A percentile compares a stretch with the other conserved stretches of the same genome.
Conservation (phyloP, 2,329 filamentous ascomycete genomes). For the Exutisphaerella laricina region DNA sequence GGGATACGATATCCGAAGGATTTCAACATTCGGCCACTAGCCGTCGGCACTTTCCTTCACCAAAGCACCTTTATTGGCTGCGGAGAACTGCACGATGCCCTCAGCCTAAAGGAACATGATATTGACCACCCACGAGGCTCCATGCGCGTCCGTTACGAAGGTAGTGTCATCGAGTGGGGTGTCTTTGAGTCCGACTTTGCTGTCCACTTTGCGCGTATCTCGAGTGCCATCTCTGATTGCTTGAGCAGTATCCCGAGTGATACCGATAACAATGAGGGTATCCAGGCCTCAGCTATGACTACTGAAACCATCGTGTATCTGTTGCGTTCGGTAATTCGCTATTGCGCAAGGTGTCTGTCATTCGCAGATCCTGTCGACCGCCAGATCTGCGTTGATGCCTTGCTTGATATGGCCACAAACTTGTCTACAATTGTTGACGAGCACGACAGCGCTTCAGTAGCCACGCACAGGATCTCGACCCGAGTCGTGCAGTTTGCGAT, state of each 20-base stretch:
- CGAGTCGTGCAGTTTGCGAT: conserved; percentile 23
- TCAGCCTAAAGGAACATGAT: conserved; percentile 39
- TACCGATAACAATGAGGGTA: background rate
- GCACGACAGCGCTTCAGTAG: background rate
- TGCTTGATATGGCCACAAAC: conserved; percentile 38
- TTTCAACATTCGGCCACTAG: conserved; percentile 49
- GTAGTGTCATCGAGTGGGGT: conserved; percentile 40
- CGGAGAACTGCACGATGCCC: conserved; percentile 46
- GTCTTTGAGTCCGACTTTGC: conserved; percentile 53
- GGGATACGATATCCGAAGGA: conserved; percentile 47
- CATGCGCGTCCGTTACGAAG: conserved; percentile 35
- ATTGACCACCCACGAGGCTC: conserved; percentile 40
- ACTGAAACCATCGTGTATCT: conserved; percentile 21
- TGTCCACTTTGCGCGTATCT: conserved; percentile 39
- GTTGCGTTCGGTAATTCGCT: conserved; percentile 45
- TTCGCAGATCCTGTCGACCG: conserved; percentile 54
- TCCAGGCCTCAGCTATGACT: conserved; percentile 6
- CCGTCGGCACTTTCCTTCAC: conserved; percentile 51
- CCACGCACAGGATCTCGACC: background rate
- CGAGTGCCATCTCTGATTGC: conserved; percentile 31
- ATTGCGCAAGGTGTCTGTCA: conserved; percentile 44
- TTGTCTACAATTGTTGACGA: conserved; percentile 20
- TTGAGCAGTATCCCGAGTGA: background rate
- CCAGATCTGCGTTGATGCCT: conserved; percentile 39
- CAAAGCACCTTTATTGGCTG: conserved; percentile 54